Conservation (phyloP, 257 asterid genomes). For the Striga asiatica region DNA sequence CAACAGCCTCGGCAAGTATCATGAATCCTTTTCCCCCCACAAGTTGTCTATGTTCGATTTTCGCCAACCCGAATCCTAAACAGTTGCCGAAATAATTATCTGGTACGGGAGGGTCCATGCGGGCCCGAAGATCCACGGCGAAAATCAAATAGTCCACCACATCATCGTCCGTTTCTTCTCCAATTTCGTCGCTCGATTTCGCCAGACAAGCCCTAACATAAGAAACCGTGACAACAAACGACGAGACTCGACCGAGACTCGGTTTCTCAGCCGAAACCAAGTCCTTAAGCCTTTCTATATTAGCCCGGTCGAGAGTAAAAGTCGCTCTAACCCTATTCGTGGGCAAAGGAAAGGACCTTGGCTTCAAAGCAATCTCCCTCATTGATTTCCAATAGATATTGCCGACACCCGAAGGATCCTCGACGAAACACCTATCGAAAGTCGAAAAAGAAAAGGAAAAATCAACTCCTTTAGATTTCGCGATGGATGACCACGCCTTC, state of each 20-base stretch:
- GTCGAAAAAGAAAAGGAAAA: neutral
- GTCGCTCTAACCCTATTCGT: neutral
- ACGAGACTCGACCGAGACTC: neutral
- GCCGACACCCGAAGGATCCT: neutral
- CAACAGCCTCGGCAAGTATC: neutral
- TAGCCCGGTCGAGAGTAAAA: neutral
- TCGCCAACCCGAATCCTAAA: neutral
- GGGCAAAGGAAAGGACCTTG: neutral
- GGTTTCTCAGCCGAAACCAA: neutral
- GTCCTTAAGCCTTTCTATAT: neutral
- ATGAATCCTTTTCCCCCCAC: neutral
- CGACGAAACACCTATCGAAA: neutral
- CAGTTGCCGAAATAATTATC: neutral
- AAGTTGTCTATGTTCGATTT: neutral
- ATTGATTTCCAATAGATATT: neutral
- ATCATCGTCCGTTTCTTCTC: neutral
- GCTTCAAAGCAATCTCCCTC: neutral
- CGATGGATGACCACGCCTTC: conserved; percentile 32
- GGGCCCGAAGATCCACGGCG: neutral
- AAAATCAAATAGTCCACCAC: neutral
- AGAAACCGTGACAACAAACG: neutral
- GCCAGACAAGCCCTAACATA: neutral
- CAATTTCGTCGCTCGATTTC: neutral
- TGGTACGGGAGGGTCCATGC: neutral
- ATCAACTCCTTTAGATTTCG: conserved; percentile 2